Evolutionary conservation across 371 early-diverging fungal genomes (phyloP), one percentile per base, ranked within the genome.

Genomic region (Syncephalastrum racemosum): DNA sequence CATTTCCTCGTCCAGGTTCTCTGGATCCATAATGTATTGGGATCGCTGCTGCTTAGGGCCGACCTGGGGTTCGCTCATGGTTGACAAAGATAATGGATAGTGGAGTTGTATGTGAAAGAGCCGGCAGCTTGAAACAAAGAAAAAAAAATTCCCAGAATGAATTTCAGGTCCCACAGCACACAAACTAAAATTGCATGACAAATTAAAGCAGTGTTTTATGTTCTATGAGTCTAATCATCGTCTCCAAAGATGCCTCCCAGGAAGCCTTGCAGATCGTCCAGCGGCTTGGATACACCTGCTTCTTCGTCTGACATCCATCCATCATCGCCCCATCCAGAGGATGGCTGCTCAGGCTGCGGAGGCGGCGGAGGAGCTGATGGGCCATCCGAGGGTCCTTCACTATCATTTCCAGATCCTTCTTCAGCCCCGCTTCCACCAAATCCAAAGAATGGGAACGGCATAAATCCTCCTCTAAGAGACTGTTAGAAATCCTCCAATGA

Each of bases 1-100:
- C 60, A 93, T 67, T 24, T 87, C 85, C 49, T 79, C 68, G 18
- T 84, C 81, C 40, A 83, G 64, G 43, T 82, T 77, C 1, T 76
- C 73, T 25, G 71, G 67, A 59, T 79, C 75, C 73, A 79, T 77
- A 22, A 63, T 50, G 50, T 55, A 77, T 27, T 62, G 60, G 20
- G 71, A 67, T 43, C 62, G 57, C 13, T 52, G n/a, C 10, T 44
- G 60, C 39, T 68, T 14, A 14, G 76, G 76, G 22, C 76, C 76
- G 36, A 31, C 36, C 36, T 14, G 53, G 20, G 14, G 23, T 5
- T 6, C 25, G 25, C 59, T 18, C 18, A 41, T 55, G 50, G 58
- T 23, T 42, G 18, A 40, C 44, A 45, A n/a, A 25, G 7, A 24
- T 2, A 15, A 5, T 43, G 7, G 7, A 7, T 27, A 31, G 10